Base-by-base conservation (phyloP, 1,284 basidiomycete species). In the Phlebopus sp. region DNA sequence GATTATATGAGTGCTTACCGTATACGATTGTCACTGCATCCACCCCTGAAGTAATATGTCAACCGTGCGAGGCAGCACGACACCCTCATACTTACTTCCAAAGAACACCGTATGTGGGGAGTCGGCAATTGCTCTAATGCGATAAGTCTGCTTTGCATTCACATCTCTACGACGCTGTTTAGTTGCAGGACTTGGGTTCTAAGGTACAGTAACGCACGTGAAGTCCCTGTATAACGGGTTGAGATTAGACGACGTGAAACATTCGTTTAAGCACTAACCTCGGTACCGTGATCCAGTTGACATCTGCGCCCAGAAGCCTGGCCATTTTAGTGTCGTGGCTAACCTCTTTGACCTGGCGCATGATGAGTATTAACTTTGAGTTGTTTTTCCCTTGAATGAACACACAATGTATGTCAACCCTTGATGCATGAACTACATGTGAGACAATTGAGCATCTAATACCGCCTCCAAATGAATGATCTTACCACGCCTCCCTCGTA, bases 231-330 rank as follows among this genome's bases (percentile, higher is more conserved):
- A 42, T 51, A 23, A 41, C 14, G 8, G 13, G 41, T 32, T 54
- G 44, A 47, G 23, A 30, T 34, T 39, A 34, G 13, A 50, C 40
- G 35, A 34, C 15, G 50, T 18, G 4, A 32, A 25, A 23, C 6
- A 2, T 14, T 30, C 18, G 21, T 17, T 18, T 41, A n/a, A n/a
- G 27, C 30, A 57, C 69, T 25, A 50, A 84, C 86, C 84, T 78
- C 9, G 86, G 88, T 30, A 81, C 81, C 11, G 92, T 96, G 45
- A 82, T 82, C 81, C 89, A 95, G 56, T 89, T 90, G 51, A 94
- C 86, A 52, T 92, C 84, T 8, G 85, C 77, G 46, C 80, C 76
- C 5, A 84, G 65, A 25, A 93, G 77, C 58, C 77, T 82, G 1
- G 87, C 92, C 44, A 84, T 73, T 59, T 81, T 87, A 6, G 77